These are phyloP conservation scores for Lecanicillium sp. DNA, from an alignment of 2,329 filamentous ascomycete genomes.

Conservation along the genomic window DNA sequence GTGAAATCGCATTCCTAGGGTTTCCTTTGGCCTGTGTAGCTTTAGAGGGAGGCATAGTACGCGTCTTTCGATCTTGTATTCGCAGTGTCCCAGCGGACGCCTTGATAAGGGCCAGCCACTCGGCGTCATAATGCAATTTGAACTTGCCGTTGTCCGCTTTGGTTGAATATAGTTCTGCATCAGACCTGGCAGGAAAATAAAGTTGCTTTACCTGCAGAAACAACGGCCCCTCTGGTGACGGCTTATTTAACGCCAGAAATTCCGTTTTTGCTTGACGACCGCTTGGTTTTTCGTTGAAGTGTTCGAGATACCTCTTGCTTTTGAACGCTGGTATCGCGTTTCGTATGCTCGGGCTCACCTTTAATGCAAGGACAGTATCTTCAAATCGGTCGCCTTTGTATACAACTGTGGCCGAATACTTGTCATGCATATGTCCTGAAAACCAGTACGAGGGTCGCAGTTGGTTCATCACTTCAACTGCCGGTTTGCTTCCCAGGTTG, in stretches of 20 bases:
- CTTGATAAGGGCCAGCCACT: conserved; percentile 91
- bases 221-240: too few species aligned
- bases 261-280: too few species aligned
- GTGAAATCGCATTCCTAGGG: conserved; percentile 60
- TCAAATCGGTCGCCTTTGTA: conserved; percentile 40
- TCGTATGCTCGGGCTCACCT: background rate
- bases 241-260: too few species aligned
- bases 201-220: conserved; percentile 16
- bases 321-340: too few species aligned
- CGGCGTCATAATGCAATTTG: conserved; percentile 73
- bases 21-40: conserved; percentile 44
- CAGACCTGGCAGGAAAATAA: conserved; percentile 12
- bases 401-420: conserved; percentile 45
- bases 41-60: conserved; percentile 54
- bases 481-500: conserved; percentile 71
- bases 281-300: background rate
- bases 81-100: conserved; percentile 42
- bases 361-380: conserved; percentile 39
- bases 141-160: conserved; percentile 28
- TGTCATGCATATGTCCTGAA: conserved; percentile 85
- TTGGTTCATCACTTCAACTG: conserved; percentile 70
- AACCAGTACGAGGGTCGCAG: conserved; percentile 86
- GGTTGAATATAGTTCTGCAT: conserved; percentile 1
- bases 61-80: too few species aligned
- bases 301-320: too few species aligned